Evolutionary conservation across 2,329 filamentous ascomycete species (phyloP).

Genomic region (Dactylonectria macrodidyma): DNA sequence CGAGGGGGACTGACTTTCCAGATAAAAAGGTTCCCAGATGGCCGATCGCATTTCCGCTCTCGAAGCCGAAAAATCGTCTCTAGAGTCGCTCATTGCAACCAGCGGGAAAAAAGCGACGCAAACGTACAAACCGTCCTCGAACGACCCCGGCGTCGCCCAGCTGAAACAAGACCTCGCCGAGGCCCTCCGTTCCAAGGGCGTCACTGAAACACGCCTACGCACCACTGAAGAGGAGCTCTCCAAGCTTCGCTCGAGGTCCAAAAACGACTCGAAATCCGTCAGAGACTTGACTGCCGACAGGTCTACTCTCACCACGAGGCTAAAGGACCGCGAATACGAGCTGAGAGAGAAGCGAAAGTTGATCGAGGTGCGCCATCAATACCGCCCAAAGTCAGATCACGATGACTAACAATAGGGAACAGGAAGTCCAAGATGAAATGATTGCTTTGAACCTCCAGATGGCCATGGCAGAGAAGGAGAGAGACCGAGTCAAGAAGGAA

Average conservation of each 20-base stretch:
- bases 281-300: slow-evolving; percentile 74
- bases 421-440: slow-evolving; percentile 94
- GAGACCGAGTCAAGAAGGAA: slow-evolving; percentile 81
- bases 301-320: slow-evolving; percentile 72
- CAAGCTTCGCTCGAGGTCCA: slow-evolving; percentile 72
- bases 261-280: slow-evolving; percentile 74
- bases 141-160: slow-evolving; percentile 60
- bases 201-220: slow-evolving; percentile 76
- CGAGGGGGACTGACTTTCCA: slow-evolving; percentile 35
- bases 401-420: slow-evolving; percentile 33
- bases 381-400: background rate
- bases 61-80: slow-evolving; percentile 69
- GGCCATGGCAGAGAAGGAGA: slow-evolving; percentile 85
- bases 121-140: slow-evolving; percentile 33
- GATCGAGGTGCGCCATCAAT: slow-evolving; percentile 71
- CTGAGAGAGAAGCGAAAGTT: slow-evolving; percentile 86
- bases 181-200: slow-evolving; percentile 80
- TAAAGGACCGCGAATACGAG: slow-evolving; percentile 89
- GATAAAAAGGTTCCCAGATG: slow-evolving; percentile 71
- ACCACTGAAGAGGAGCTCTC: slow-evolving; percentile 75
- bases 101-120: slow-evolving; percentile 37
- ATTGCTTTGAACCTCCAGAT: slow-evolving; percentile 89
- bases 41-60: slow-evolving; percentile 77
- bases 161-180: slow-evolving; percentile 80
- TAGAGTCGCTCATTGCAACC: slow-evolving; percentile 50